Base-by-base conservation (phyloP, 495 filamentous ascomycete genomes). In the Neurospora sp. region DNA sequence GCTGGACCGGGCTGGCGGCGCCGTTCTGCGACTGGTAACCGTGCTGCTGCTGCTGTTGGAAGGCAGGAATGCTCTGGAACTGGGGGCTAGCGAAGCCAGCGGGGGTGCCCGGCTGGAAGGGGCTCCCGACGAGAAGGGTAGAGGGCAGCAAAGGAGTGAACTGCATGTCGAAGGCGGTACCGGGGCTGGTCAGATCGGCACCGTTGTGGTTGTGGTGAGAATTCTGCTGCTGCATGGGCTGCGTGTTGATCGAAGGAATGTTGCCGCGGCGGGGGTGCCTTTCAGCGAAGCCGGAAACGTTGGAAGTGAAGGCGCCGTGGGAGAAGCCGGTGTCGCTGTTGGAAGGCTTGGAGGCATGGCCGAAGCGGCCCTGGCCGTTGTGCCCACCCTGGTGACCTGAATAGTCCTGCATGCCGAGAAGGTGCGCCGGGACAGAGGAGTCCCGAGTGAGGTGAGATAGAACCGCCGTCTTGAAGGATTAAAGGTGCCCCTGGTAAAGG, bases 91-190 rank as follows among this genome's bases (percentile, higher is more conserved):
- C 88, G 82, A 98, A 98, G 39, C 92, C 90, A 38, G 91, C 92
- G 6, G 95, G 95, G 11, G 92, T 97, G 44, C 95, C 96, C 9
- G 96, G 94, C 82, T 98, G 95, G 80, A 98, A 98, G 16, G 96
- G 96, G 81, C 94, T 97, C 41, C 96, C 96, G 35, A 99, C 89
- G 35, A 99, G 89, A 76, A 99, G 88, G 81, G 97, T 93, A 9
- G 96, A 97, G 16, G 96, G 96, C 11, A 99, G 88, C 73, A 99
- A 86, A 68, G 96, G 94, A 59, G 96, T 97, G 82, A 97, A 98
- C 82, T 98, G 94, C 96, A 98, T 97, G 79, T 98, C 94, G 78
- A 92, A 97, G 40, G 88, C 93, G 46, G 93, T 94, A 70, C 93
- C 94, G 27, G 96, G 94, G 12, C 91, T 93, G 71, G 92, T 87